Base-by-base conservation (phyloP, 495 filamentous ascomycete genomes). In the Opeltia flavorubescens region DNA sequence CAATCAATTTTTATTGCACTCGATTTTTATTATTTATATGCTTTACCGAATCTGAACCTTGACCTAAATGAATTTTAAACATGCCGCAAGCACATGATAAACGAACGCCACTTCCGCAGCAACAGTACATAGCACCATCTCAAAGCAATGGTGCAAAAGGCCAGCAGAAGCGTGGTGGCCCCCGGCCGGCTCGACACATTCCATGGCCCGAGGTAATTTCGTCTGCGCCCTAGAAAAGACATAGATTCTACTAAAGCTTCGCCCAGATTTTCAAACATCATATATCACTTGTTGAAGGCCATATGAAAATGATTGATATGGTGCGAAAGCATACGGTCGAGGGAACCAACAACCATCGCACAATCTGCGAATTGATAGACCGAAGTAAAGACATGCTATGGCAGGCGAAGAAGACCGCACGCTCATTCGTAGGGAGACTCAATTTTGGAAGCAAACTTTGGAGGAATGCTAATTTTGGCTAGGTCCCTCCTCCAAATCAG, bases 261-360 rank as follows among this genome's bases (percentile, higher is more conserved):
- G n/a, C 17, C 27, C 43, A 62, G 60, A 52, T 63, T 3, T 62
- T 63, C 38, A 54, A 52, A 42, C 50, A 55, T 45, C 60, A 63
- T 36, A 53, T 62, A 0, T 62, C 59, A 2, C 13, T 54, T 11
- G 26, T 62, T 28, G 59, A 62, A 48, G 60, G 60, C n/a, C 60
- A 63, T 34, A 8, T 56, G 23, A 55, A 55, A 34, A 63, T 63
- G 60, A 46, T 60, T n/a, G 54, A 59, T 21, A 60, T 63, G 59
- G 44, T 63, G 6, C 47, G 50, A 11, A 56, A 63, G 33, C 54
- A 62, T 15, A 58, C 57, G 6, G 57, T 54, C 5, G 44, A 50
- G 18, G 50, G 50, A 24, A 47, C 56, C 9, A 49, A 44, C 4
- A 58, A 63, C 40, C 53, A 45, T 41, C 40, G 48, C 13, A 48